Evolutionary conservation across 2,329 filamentous ascomycete genomes (phyloP), one percentile per base, ranked within the genome.

Genomic region (Neonectria sp.): DNA sequence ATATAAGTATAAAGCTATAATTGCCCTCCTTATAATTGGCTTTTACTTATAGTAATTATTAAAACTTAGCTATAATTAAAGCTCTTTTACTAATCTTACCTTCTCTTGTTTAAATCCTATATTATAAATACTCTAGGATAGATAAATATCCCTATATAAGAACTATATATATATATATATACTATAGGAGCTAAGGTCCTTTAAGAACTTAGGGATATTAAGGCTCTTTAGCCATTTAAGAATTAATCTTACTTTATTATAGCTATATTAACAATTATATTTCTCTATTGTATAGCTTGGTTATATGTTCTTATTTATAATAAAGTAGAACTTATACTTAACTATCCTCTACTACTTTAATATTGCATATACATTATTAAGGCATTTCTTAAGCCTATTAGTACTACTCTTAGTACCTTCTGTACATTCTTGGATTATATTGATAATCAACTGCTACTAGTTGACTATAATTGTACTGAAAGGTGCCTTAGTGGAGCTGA

Each of bases 201-300:
- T 21, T 21, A 51, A 25, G 48, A 51, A 51, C 24, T 51, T 51
- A 21, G 25, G 48, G 24, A 51, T 51, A 27, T 29, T 29, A 13
- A 51, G 48, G 48, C 48, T 51, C 48, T 51, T 21, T 21, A 51
- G 48, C 48, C 48, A 51, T 51, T 29, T 29, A 9, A 29, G 48
- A 51, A 51, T 51, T 8, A 21, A 25, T 17, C 48, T 29, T 51
- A 21, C 48, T 27, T 49, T 51, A 15, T 51, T 21, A 9, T 21
- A 29, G 48, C 48, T n/a, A n/a, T n/a, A n/a, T n/a, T n/a, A n/a
- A n/a, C n/a, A n/a, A n/a, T n/a, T n/a, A n/a, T n/a, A n/a, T n/a
- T n/a, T n/a, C n/a, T n/a, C n/a, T n/a, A n/a, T n/a, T n/a, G n/a
- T n/a, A n/a, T n/a, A n/a, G n/a, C n/a, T n/a, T n/a, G n/a, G n/a